phyloP scores from a whole-genome alignment of 2,329 filamentous ascomycete genomes.

The Bipolaris cookei region DNA sequence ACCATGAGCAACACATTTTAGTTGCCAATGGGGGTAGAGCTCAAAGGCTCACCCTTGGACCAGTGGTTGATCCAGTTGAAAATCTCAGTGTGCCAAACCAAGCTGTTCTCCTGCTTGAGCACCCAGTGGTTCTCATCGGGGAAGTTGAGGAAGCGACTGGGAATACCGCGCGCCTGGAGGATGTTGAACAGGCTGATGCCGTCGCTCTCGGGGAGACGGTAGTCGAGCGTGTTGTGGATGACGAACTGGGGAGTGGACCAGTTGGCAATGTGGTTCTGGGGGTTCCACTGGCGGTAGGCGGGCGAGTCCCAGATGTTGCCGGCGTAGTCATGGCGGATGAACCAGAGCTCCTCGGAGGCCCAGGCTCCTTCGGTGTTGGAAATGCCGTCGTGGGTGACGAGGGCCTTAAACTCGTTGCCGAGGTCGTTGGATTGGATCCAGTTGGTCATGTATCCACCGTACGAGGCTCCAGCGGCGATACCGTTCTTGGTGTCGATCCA shows the following conservation, averaged over 20 bases:
- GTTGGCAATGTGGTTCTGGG: conserved; percentile 63
- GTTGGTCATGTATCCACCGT: conserved; percentile 60
- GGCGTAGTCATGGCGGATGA: conserved; percentile 55
- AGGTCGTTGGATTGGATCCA: conserved; percentile 90
- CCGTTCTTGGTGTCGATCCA: conserved; percentile 74
- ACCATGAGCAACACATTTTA: conserved; percentile 16
- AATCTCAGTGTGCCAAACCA: conserved; percentile 79
- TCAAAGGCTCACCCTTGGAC: conserved; percentile 39
- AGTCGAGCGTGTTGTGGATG: conserved; percentile 90
- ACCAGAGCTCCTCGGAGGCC: conserved; percentile 59
- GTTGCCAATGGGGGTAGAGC: conserved; percentile 39
- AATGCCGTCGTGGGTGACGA: conserved; percentile 88
- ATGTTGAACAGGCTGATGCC: conserved; percentile 86
- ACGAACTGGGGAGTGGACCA: conserved; percentile 89
- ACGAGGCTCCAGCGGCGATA: conserved; percentile 72
- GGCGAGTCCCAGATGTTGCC: conserved; percentile 42
- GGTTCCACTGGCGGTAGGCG: conserved; percentile 64
- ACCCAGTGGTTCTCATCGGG: conserved; percentile 84
- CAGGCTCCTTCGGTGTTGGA: conserved; percentile 64
- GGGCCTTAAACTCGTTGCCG: conserved; percentile 82
- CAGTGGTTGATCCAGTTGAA: conserved; percentile 51
- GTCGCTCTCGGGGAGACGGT: conserved; percentile 83
- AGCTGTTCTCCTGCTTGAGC: conserved; percentile 84
- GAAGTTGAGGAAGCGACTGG: conserved; percentile 80
- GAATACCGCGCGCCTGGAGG: conserved; percentile 75